A percentile compares a stretch with the other conserved stretches of the same genome.
phyloP scores from a whole-genome alignment of 148 eudicot species.

The Arbutus unedo region DNA sequence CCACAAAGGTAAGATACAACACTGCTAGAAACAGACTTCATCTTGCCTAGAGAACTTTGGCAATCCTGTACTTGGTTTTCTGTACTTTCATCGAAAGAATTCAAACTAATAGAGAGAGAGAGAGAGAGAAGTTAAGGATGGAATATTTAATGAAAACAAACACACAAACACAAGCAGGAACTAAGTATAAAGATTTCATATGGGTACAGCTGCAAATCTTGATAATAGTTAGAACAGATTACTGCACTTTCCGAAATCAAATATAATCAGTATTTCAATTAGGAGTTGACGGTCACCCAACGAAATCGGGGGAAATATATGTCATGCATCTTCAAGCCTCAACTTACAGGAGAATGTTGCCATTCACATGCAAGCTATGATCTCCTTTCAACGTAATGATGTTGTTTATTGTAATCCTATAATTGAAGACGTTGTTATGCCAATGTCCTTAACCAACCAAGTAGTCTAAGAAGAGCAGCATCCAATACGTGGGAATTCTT shows the following conservation, averaged over 20 bases:
- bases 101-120: background rate
- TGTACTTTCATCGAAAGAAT: background rate
- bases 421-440: slow-evolving; percentile 40
- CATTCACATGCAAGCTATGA: background rate
- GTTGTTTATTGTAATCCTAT: background rate
- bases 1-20: too few relatives aligned
- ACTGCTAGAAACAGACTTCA: too few relatives aligned
- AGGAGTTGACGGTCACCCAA: background rate
- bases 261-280: background rate
- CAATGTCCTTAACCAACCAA: slow-evolving; percentile 88
- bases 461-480: slow-evolving; percentile 76
- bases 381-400: background rate
- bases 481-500: slow-evolving; percentile 69
- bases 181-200: background rate
- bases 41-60: background rate
- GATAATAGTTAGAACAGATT: background rate
- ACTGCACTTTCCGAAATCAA: background rate
- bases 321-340: background rate
- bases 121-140: background rate
- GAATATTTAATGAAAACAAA: too few relatives aligned
- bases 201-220: background rate
- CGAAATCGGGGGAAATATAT: background rate
- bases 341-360: slow-evolving; percentile 3
- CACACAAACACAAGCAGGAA: background rate
- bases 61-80: background rate